These are phyloP conservation scores for Phanerochaete sordida DNA, from an alignment of 768 basidiomycete genomes.

Conservation along the genomic window DNA sequence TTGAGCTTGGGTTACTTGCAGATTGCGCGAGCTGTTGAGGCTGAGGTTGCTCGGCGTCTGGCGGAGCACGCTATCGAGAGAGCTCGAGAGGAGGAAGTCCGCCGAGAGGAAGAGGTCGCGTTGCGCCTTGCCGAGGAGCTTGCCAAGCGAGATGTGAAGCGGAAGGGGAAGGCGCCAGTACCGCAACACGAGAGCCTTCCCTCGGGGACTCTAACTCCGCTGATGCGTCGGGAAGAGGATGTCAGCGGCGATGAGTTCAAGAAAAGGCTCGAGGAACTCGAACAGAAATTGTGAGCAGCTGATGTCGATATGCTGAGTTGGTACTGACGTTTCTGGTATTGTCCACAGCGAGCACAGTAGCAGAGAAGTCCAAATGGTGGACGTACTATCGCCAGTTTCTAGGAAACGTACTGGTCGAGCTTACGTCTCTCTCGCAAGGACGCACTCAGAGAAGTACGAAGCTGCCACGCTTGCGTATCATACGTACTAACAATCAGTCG, in stretches of 20 bases:
- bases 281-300: conserved; percentile 73
- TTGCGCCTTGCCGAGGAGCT: background rate
- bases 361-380: conserved; percentile 57
- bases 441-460: conserved; percentile 74
- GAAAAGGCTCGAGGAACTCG: conserved; percentile 61
- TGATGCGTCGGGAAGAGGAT: conserved; percentile 62
- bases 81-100: conserved; percentile 17
- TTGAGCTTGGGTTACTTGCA: conserved; percentile 25
- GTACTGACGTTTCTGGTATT: background rate
- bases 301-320: too few relatives aligned
- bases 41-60: conserved; percentile 66
- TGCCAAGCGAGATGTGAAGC: conserved; percentile 10
- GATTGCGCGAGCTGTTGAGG: conserved; percentile 75
- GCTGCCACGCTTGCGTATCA: background rate
- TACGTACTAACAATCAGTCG: background rate
- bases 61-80: conserved; percentile 33
- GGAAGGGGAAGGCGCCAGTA: conserved; percentile 29
- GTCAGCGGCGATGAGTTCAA: conserved; percentile 61
- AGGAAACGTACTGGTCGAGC: conserved; percentile 82
- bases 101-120: conserved; percentile 15
- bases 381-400: conserved; percentile 66
- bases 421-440: conserved; percentile 79
- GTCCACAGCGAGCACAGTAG: conserved; percentile 52
- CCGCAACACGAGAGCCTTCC: conserved; percentile 26
- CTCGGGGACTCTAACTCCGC: conserved; percentile 54